Evolutionary conservation across 2,329 filamentous ascomycete species (phyloP).

Genomic region (Cercospora citrullina): DNA sequence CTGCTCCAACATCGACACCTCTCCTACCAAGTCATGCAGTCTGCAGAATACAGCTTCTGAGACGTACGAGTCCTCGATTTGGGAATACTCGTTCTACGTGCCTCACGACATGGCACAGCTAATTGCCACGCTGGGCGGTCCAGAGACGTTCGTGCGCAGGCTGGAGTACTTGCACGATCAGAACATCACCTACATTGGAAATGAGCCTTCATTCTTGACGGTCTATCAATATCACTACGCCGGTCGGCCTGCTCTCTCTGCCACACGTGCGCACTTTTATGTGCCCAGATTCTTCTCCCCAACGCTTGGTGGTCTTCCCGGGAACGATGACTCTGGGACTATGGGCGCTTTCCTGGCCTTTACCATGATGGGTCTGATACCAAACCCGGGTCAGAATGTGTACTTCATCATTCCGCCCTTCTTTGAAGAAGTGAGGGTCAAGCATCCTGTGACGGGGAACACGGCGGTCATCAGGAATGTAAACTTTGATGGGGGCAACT

Average conservation of each 20-base stretch:
- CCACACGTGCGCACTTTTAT: conserved; percentile 43
- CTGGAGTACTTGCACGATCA: conserved; percentile 63
- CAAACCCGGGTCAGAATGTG: conserved; percentile 35
- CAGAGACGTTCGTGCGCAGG: conserved; percentile 55
- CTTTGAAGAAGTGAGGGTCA: conserved; percentile 42
- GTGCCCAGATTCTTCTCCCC: conserved; percentile 43
- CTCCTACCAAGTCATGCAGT: conserved; percentile 41
- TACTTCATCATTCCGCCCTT: conserved; percentile 48
- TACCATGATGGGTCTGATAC: conserved; percentile 45
- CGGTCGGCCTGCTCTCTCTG: conserved; percentile 42
- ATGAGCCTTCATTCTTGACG: conserved; percentile 56
- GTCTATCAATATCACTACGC: conserved; percentile 46
- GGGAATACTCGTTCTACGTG: conserved; percentile 70
- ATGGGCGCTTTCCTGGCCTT: conserved; percentile 46
- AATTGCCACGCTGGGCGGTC: conserved; percentile 58
- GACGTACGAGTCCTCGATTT: conserved; percentile 70
- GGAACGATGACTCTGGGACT: conserved; percentile 36
- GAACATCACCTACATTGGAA: conserved; percentile 58
- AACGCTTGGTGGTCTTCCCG: conserved; percentile 40
- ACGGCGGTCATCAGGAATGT: conserved; percentile 42
- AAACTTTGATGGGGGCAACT: conserved; percentile 42
- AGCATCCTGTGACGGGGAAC: conserved; percentile 39
- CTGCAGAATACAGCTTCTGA: conserved; percentile 56
- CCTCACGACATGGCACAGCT: conserved; percentile 59
- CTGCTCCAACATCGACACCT: conserved; percentile 45